Conservation (phyloP, 2,329 filamentous ascomycete species). For the Ophiostoma sp. region DNA sequence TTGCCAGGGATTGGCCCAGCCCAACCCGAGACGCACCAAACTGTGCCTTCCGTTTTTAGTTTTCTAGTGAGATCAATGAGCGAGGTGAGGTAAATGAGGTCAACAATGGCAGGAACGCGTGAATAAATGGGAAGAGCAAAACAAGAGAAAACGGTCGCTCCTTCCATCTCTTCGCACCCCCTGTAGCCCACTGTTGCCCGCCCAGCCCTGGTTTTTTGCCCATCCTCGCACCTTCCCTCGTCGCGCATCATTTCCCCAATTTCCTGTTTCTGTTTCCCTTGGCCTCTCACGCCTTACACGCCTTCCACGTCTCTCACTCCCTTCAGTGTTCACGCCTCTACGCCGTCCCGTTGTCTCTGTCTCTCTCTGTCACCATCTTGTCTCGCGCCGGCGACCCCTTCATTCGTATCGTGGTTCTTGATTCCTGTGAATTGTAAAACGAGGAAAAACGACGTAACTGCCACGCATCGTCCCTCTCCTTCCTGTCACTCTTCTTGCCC, state of each 20-base stretch:
- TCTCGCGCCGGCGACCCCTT: constrained; percentile 1
- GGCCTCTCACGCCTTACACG: not conserved
- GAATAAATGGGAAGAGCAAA: not conserved
- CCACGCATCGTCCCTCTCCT: not conserved
- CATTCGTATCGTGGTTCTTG: constrained; percentile 7
- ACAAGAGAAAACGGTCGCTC: constrained; percentile 8
- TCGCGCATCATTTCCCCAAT: constrained; percentile 20
- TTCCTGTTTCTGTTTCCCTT: constrained; percentile 16
- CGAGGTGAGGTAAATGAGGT: not conserved
- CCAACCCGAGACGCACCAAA: constrained; percentile 18
- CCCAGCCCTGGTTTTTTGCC: constrained; percentile 8
- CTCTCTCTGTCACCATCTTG: not conserved
- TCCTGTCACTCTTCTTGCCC: not conserved
- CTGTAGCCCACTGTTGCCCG: constrained; percentile 9
- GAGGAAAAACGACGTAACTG: not conserved
- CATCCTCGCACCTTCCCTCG: constrained; percentile 2
- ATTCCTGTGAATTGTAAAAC: not conserved
- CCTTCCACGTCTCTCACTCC: not conserved
- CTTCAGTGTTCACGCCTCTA: not conserved
- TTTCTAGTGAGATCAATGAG: not conserved
- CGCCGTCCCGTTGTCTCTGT: not conserved
- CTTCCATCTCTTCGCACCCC: not conserved
- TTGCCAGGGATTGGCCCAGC: constrained; percentile 11
- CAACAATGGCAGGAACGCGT: constrained; percentile 12
- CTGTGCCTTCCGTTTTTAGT: constrained; percentile 9